A percentile compares a stretch with the other conserved stretches of the same genome.
Conservation (phyloP, 176 grass and related monocot species). For the Typha latifolia region DNA sequence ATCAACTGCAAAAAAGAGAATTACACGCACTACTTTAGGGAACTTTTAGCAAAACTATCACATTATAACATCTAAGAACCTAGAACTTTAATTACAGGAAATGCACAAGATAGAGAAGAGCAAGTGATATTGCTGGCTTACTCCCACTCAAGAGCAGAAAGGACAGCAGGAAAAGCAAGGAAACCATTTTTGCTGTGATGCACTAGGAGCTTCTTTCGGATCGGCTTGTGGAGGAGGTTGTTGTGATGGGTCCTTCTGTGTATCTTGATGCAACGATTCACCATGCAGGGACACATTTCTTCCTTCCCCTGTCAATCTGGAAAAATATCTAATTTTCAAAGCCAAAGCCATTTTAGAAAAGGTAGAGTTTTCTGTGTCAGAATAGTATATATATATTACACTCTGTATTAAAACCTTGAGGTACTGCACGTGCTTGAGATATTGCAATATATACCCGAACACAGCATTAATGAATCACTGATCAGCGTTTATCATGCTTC, state of each 20-base stretch:
- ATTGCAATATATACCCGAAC: no score
- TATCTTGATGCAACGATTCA: constrained; percentile 3
- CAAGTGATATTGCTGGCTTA: neutral
- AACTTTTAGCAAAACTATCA: neutral
- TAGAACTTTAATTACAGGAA: neutral
- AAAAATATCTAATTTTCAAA: constrained; percentile 2
- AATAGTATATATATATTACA: neutral
- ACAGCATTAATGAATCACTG: no score
- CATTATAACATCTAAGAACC: neutral
- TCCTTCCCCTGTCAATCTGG: constrained; percentile 28
- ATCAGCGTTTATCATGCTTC: no score
- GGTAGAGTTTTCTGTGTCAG: neutral
- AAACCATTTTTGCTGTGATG: constrained; percentile 16
- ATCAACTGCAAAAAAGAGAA: no score
- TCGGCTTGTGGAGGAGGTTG: constrained; percentile 6
- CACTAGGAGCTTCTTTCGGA: neutral
- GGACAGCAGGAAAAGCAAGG: constrained; percentile 42
- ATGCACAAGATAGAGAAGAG: neutral
- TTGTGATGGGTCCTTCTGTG: neutral
- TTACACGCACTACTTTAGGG: neutral
- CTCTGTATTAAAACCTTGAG: no score
- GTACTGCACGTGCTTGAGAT: no score
- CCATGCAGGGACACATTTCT: constrained; percentile 14
- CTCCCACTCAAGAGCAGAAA: neutral
- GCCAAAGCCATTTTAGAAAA: neutral